Conservation (phyloP, 2,329 filamentous ascomycete species). For the Trichoderma simmonsii region DNA sequence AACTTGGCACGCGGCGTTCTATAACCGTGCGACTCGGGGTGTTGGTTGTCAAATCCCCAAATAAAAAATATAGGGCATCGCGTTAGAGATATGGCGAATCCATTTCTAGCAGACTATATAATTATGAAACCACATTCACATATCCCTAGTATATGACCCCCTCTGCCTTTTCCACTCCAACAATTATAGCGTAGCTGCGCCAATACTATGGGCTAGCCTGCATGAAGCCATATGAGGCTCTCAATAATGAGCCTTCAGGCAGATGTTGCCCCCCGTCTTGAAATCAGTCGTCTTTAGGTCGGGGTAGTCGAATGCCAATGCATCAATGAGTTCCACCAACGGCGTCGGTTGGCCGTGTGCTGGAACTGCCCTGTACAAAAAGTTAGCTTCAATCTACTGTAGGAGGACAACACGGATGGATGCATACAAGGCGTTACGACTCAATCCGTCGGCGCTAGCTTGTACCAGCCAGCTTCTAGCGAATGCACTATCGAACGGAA, state of each 20-base stretch:
- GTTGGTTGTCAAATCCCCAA: not conserved
- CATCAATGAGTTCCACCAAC: not conserved
- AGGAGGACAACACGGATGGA: not conserved
- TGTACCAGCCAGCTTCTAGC: not conserved
- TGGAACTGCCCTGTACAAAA: not conserved
- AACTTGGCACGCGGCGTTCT: too few relatives aligned
- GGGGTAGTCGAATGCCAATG: not conserved
- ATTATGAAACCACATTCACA: not conserved
- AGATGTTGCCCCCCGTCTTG: not conserved
- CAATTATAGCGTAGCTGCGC: not conserved
- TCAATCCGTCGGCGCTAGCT: not conserved
- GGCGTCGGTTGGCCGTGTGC: not conserved
- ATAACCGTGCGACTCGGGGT: too few relatives aligned
- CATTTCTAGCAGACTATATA: not conserved
- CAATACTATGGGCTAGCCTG: not conserved
- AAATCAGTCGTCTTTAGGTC: not conserved
- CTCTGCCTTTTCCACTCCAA: not conserved
- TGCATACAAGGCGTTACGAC: not conserved
- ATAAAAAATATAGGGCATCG: not conserved
- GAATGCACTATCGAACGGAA: not conserved
- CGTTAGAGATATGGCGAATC: not conserved
- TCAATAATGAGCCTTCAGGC: not conserved
- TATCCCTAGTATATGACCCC: rapidly evolving
- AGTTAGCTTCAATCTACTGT: not conserved
- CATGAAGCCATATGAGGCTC: not conserved